A percentile compares a stretch with the other conserved stretches of the same genome.
Conservation (phyloP, 305 asterid genomes). For the Fraxinus floribunda region DNA sequence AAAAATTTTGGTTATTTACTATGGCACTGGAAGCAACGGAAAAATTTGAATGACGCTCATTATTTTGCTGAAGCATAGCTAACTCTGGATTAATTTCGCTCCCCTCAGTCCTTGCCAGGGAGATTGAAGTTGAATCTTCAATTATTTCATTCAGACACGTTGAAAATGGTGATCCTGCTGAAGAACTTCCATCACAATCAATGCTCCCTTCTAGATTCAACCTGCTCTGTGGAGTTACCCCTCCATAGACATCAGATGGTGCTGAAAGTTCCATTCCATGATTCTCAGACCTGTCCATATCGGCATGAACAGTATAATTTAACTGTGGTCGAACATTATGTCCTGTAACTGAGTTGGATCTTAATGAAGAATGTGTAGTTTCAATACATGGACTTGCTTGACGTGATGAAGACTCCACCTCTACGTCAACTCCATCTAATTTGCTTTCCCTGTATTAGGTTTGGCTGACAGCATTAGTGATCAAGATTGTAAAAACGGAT, state of each 20-base stretch:
- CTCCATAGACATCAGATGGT: constrained; percentile 27
- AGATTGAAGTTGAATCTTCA: constrained; percentile 37
- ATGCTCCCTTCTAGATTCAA: constrained; percentile 39
- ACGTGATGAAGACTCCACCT: constrained; percentile 34
- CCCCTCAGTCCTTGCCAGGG: constrained; percentile 33
- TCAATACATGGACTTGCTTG: constrained; percentile 46
- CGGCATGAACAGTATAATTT: constrained; percentile 22
- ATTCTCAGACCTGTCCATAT: constrained; percentile 48
- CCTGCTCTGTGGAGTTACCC: constrained; percentile 33
- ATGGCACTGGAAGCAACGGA: constrained; percentile 35
- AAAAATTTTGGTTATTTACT: constrained; percentile 39
- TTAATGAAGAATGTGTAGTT: constrained; percentile 34
- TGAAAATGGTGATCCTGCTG: constrained; percentile 54
- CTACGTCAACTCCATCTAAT: constrained; percentile 28
- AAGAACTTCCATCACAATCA: constrained; percentile 56
- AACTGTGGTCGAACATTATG: constrained; percentile 28
- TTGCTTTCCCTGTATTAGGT: constrained; percentile 51
- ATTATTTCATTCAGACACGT: constrained; percentile 44
- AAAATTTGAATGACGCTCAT: constrained; percentile 14
- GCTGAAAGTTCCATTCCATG: constrained; percentile 27
- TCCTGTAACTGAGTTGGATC: constrained; percentile 47
- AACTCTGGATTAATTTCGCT: constrained; percentile 35
- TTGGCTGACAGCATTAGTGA: constrained; percentile 20
- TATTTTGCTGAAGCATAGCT: constrained; percentile 20
- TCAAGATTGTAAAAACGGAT: not conserved